Base-by-base conservation (phyloP, 192 early-diverging fungal genomes). In the Phycomyces blakesleeanus region DNA sequence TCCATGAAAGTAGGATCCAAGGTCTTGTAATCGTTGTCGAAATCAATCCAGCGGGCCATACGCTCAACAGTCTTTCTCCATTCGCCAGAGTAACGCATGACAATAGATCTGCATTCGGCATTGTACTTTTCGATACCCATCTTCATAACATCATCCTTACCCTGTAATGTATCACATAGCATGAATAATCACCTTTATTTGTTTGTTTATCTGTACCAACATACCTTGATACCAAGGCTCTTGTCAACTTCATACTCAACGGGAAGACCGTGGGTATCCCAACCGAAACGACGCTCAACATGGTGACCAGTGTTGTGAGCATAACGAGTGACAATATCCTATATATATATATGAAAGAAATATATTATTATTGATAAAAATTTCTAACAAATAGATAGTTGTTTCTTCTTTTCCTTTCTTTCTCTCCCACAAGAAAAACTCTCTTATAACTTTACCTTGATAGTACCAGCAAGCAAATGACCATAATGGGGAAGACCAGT, bases 1-100 rank as follows among this genome's bases (percentile, higher is more conserved):
- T 99, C 97, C 97, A 99, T 99, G 73, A 97, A 99, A 54, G 89
- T 75, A 54, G 89, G 82, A 76, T 99, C 89, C 57, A 99, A 76
- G 11, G 97, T 98, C 80, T 99, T 99, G 85, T 99, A 99, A 79
- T 96, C 97, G 76, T 99, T 97, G 79, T 96, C 89, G 71, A 99
- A 99, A 75, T 99, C 97, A 69, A 99, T 99, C 97, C 97, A 99
- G 51, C 97, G 93, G 50, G 94, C 97, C 69, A 97, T 89, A 56
- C 97, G 89, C 63, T 93, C 93, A 63, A 99, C 90, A 9, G 97
- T 98, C 52, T 68, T 63, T 71, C 92, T 89, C 97, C 97, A 99
- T 68, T 98, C 97, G 15, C 63, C 69, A 20, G 92, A 78, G 69
- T 97, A 99, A 64, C 82, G 78, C 97, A 99, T 99, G 29, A 99